phyloP scores from a whole-genome alignment of 1,139 yeast genomes.

The Debaryomycetaceae sp. region DNA sequence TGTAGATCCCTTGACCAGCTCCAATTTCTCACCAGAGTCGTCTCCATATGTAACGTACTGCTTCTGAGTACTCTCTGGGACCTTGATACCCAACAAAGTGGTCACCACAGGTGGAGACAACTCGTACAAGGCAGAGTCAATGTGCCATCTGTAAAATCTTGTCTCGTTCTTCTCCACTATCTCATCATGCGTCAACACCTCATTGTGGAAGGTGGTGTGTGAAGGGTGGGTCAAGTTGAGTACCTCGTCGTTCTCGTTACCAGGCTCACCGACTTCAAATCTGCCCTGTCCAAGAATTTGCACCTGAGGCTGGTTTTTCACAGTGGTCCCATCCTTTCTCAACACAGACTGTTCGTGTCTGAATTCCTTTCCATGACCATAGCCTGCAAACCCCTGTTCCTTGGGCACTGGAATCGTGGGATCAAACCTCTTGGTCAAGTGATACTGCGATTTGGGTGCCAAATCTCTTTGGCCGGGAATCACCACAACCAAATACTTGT shows the following conservation, averaged over 20 bases:
- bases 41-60: constrained; percentile 59
- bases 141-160: constrained; percentile 89
- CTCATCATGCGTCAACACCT: constrained; percentile 57
- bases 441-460: constrained; percentile 70
- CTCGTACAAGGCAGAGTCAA: constrained; percentile 83
- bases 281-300: constrained; percentile 84
- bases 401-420: constrained; percentile 58
- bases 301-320: constrained; percentile 81
- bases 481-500: constrained; percentile 65
- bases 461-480: constrained; percentile 67
- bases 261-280: constrained; percentile 64
- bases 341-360: constrained; percentile 75
- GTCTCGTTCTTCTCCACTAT: constrained; percentile 61
- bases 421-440: constrained; percentile 71
- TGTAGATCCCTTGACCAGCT: constrained; percentile 79
- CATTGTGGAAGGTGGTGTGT: constrained; percentile 74
- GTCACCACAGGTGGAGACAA: constrained; percentile 84
- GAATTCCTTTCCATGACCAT: constrained; percentile 85
- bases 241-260: constrained; percentile 57
- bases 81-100: constrained; percentile 75
- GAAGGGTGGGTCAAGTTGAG: constrained; percentile 76
- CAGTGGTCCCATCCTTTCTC: constrained; percentile 75
- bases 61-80: constrained; percentile 54
- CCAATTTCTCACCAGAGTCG: constrained; percentile 60
- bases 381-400: constrained; percentile 46